These are phyloP conservation scores for Suillus subalutaceus DNA, from an alignment of 768 basidiomycete genomes.

Conservation along the genomic window DNA sequence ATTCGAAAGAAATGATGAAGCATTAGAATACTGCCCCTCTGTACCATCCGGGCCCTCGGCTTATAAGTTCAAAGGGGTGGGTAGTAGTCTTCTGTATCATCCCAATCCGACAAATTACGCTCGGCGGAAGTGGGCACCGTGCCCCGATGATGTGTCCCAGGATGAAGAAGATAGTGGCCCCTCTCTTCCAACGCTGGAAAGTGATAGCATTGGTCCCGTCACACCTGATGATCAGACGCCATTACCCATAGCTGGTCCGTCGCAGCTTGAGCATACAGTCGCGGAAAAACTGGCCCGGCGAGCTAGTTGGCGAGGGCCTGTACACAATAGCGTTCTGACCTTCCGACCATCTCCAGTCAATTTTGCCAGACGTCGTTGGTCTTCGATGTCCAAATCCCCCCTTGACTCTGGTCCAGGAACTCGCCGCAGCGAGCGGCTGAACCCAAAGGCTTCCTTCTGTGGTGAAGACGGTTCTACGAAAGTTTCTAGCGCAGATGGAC, in stretches of 20 bases:
- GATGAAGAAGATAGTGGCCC: conserved; percentile 33
- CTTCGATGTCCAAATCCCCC: conserved; percentile 40
- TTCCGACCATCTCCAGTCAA: conserved; percentile 66
- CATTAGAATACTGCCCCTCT: conserved; percentile 24
- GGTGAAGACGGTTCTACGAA: conserved; percentile 31
- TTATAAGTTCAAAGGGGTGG: conserved; percentile 36
- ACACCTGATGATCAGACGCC: conserved; percentile 57
- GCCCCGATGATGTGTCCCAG: conserved; percentile 36
- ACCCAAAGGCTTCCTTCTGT: conserved; percentile 32
- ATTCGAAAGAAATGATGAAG: conserved; percentile 30
- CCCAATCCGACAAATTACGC: conserved; percentile 68
- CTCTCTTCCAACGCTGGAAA: conserved; percentile 43
- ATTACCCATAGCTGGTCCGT: conserved; percentile 41
- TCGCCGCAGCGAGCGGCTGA: conserved; percentile 38
- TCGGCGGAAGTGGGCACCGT: conserved; percentile 54
- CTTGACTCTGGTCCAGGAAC: conserved; percentile 36
- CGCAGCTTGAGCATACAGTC: conserved; percentile 20
- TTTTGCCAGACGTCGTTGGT: conserved; percentile 67
- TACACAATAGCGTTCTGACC: conserved; percentile 45
- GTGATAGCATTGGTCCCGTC: conserved; percentile 52
- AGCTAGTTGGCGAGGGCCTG: conserved; percentile 9
- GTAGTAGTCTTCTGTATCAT: conserved; percentile 53
- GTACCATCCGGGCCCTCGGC: conserved; percentile 27
- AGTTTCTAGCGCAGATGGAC: conserved; percentile 1
- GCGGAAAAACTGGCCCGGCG: conserved; percentile 7